phyloP scores from a whole-genome alignment of 805 yeast genomes.

The Jamesozyma lodderae region DNA sequence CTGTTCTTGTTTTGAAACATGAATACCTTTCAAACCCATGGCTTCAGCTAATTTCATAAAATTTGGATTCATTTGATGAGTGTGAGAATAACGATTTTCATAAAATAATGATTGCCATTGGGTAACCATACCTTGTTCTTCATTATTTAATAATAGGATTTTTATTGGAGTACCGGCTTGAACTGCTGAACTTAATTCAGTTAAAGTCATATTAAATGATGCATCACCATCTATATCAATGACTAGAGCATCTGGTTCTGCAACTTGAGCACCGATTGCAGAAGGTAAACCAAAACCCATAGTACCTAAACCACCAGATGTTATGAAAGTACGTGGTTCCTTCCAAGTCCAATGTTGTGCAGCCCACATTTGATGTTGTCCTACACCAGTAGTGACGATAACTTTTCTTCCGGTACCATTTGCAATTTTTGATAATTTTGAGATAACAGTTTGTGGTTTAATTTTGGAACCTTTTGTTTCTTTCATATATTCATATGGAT shows the following conservation, averaged over 20 bases:
- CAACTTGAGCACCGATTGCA: constrained; percentile 97
- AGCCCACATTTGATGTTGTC: constrained; percentile 99
- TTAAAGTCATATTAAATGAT: constrained; percentile 95
- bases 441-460: constrained; percentile 88
- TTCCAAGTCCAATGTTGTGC: constrained; percentile 97
- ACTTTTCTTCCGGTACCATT: constrained; percentile 52
- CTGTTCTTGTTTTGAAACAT: constrained; percentile 61
- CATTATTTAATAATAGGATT: constrained; percentile 83
- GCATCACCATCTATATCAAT: constrained; percentile 99
- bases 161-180: constrained; percentile 90
- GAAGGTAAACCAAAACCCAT: constrained; percentile 98
- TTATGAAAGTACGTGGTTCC: constrained; percentile 83
- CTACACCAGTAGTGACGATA: constrained; percentile 94
- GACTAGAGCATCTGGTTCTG: constrained; percentile 87
- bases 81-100: constrained; percentile 95
- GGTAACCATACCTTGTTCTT: constrained; percentile 99
- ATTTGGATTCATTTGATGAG: constrained; percentile 93
- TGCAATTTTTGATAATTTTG: constrained; percentile 68
- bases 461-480: constrained; percentile 76
- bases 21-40: constrained; percentile 82
- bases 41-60: constrained; percentile 89
- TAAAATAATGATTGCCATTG: constrained; percentile 98
- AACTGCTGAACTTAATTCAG: constrained; percentile 87
- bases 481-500: constrained; percentile 71
- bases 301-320: constrained; percentile 98